Conservation (phyloP, 441 rosid species). For the Cnidoscolus chayamansa region DNA sequence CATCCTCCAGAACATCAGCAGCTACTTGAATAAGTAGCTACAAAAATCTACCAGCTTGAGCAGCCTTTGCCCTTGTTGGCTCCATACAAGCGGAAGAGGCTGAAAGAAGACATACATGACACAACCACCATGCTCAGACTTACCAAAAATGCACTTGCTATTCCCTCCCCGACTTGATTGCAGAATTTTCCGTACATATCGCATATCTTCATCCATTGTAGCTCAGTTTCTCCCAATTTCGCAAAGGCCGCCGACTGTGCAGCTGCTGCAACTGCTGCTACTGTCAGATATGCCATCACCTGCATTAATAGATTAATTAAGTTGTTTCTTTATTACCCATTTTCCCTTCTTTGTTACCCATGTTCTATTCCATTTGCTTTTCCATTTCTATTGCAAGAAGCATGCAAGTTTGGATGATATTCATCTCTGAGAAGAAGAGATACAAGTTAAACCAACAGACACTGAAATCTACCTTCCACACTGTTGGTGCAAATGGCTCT, state of each 20-base stretch:
- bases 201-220: constrained; percentile 88
- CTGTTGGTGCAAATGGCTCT: neutral
- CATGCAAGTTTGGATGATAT: neutral
- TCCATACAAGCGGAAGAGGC: constrained; percentile 77
- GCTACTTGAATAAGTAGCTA: neutral
- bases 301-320: constrained; percentile 26
- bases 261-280: constrained; percentile 72
- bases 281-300: constrained; percentile 67
- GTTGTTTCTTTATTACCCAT: neutral
- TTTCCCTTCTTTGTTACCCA: too few species aligned
- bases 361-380: too few species aligned
- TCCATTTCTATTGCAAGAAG: too few species aligned
- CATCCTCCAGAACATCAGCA: neutral
- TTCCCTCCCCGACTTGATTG: constrained; percentile 60
- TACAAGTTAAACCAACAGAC: too few species aligned
- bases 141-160: constrained; percentile 48
- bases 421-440: neutral
- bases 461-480: too few species aligned
- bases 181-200: constrained; percentile 76
- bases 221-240: constrained; percentile 60
- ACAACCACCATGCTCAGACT: constrained; percentile 51
- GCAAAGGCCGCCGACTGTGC: constrained; percentile 67
- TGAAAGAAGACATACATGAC: constrained; percentile 68
- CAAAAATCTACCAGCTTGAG: constrained; percentile 33
- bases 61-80: constrained; percentile 36